Percentiles rank a stretch among this genome's conserved stretches.
phyloP scores from a whole-genome alignment of 1,284 basidiomycete genomes.

The Jaminaea rosea region DNA sequence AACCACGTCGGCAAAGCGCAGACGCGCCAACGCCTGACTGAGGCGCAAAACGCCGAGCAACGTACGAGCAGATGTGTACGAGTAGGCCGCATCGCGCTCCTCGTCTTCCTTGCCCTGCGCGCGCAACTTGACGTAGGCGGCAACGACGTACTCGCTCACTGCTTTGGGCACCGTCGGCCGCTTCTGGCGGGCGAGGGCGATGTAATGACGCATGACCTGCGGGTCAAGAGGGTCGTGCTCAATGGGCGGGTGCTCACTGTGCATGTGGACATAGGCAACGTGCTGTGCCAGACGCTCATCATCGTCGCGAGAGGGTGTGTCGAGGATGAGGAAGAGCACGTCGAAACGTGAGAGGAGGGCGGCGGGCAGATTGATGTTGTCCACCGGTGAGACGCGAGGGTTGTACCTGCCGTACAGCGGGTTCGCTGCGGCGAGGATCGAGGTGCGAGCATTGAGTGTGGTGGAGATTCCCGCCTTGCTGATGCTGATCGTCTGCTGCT shows the following conservation, averaged over 20 bases:
- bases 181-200: slow-evolving; percentile 79
- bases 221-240: slow-evolving; percentile 64
- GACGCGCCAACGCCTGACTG: slow-evolving; percentile 82
- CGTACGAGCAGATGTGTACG: slow-evolving; percentile 94
- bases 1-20: slow-evolving; percentile 73
- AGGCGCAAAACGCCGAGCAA: slow-evolving; percentile 88
- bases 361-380: slow-evolving; percentile 98
- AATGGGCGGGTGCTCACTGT: slow-evolving; percentile 75
- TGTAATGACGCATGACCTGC: slow-evolving; percentile 86
- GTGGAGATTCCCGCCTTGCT: slow-evolving; percentile 99
- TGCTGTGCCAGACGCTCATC: slow-evolving; percentile 94
- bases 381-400: slow-evolving; percentile 88
- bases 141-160: slow-evolving; percentile 87
- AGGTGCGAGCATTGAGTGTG: slow-evolving; percentile 92
- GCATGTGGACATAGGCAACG: slow-evolving; percentile 97
- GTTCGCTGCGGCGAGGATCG: slow-evolving; percentile 95
- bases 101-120: slow-evolving; percentile 86
- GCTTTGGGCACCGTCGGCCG: slow-evolving; percentile 75
- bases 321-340: slow-evolving; percentile 89
- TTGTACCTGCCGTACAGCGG: slow-evolving; percentile 98
- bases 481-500: slow-evolving; percentile 98
- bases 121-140: slow-evolving; percentile 87
- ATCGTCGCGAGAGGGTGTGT: slow-evolving; percentile 85
- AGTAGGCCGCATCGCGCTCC: slow-evolving; percentile 74
- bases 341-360: slow-evolving; percentile 94